Conservation (phyloP, 106 monocot genomes). For the Dactylorhiza incarnata region DNA sequence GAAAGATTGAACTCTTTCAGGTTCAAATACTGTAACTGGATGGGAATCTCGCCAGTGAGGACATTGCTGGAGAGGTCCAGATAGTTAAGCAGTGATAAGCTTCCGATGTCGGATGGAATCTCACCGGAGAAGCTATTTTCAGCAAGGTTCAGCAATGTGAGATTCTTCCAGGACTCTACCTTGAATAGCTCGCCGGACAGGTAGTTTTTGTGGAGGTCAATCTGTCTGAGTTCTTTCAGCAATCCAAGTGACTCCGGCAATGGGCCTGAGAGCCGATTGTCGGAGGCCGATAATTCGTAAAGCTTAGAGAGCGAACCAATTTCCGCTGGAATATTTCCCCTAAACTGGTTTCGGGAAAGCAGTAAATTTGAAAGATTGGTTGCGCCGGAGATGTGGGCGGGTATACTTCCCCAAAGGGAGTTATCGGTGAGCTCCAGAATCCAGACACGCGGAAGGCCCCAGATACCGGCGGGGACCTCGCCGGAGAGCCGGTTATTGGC, state of each 20-base stretch:
- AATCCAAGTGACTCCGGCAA: constrained; percentile 37
- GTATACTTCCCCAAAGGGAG: constrained; percentile 44
- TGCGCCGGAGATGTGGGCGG: constrained; percentile 33
- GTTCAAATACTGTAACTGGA: constrained; percentile 54
- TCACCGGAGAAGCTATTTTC: constrained; percentile 46
- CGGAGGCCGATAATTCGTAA: constrained; percentile 32
- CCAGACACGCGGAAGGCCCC: constrained; percentile 48
- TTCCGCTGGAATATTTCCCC: constrained; percentile 50
- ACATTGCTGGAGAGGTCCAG: constrained; percentile 65
- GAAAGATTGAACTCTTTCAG: constrained; percentile 67
- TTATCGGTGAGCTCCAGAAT: constrained; percentile 51
- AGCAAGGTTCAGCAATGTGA: constrained; percentile 55
- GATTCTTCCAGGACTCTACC: constrained; percentile 38
- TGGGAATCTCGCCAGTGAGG: constrained; percentile 54
- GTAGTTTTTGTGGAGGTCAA: constrained; percentile 48
- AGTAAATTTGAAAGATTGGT: constrained; percentile 41
- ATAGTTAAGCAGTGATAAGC: constrained; percentile 58
- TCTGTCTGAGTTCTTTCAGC: constrained; percentile 33
- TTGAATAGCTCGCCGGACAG: constrained; percentile 43
- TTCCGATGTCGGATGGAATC: constrained; percentile 64
- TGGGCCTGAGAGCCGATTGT: constrained; percentile 50
- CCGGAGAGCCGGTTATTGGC: constrained; percentile 40
- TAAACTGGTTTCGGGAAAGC: constrained; percentile 40
- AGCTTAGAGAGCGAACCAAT: constrained; percentile 33
- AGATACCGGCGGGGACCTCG: constrained; percentile 41